These are phyloP conservation scores for Trametes gibbosa DNA, from an alignment of 768 basidiomycete genomes.

Conservation along the genomic window DNA sequence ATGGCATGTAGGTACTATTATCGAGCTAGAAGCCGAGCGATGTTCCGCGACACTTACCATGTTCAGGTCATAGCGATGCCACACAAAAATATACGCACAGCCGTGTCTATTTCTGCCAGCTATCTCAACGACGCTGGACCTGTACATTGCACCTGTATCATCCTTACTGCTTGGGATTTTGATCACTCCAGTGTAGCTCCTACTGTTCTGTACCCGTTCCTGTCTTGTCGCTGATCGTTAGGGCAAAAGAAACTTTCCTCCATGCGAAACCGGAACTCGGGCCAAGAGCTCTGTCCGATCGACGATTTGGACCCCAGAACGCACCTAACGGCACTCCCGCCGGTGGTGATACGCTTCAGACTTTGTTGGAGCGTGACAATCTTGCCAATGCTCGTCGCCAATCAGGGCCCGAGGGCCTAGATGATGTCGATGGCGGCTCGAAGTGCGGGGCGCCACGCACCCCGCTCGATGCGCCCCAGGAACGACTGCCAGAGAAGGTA, in stretches of 20 bases:
- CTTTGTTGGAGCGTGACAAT: not conserved
- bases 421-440: not conserved
- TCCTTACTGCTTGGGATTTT: not conserved
- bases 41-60: conserved; percentile 6
- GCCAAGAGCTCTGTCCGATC: not conserved
- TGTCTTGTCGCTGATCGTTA: not conserved
- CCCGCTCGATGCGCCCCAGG: conserved; percentile 5
- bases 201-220: not conserved
- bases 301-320: conserved; percentile 13
- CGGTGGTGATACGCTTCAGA: conserved; percentile 1
- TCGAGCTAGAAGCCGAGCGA: not conserved
- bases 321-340: not conserved
- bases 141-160: not conserved
- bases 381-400: not conserved
- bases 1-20: conserved; percentile 47
- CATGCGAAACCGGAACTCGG: not conserved
- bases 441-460: conserved; percentile 3
- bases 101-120: not conserved
- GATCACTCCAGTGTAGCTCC: not conserved
- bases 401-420: conserved; percentile 1
- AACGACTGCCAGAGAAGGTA: conserved; percentile 4
- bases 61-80: conserved; percentile 9
- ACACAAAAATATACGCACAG: conserved; percentile 14
- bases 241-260: not conserved
- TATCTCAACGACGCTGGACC: too few species aligned